Conservation (phyloP, 192 early-diverging fungal species). For the Coemansia sp. region DNA sequence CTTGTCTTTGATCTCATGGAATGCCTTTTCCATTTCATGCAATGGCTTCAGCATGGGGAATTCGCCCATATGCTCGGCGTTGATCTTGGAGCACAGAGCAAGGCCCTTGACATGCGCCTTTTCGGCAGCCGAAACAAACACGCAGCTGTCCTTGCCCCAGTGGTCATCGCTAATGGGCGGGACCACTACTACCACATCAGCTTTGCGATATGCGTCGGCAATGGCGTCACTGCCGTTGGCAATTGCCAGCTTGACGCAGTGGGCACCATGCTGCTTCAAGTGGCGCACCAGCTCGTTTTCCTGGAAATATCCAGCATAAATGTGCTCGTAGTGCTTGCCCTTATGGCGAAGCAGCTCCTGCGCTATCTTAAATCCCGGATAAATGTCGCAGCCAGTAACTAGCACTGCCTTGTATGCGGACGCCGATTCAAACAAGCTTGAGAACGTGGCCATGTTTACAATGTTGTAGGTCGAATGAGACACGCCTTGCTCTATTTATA, state of each 20-base stretch:
- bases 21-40: constrained; percentile 35
- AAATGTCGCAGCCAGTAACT: constrained; percentile 45
- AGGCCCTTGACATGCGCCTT: constrained; percentile 42
- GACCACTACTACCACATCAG: constrained; percentile 37
- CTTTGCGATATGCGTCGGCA: constrained; percentile 33
- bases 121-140: constrained; percentile 30
- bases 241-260: constrained; percentile 18
- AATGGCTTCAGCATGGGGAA: constrained; percentile 33
- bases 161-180: constrained; percentile 40
- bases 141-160: constrained; percentile 27
- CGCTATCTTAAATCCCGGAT: constrained; percentile 34
- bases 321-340: constrained; percentile 21
- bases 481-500: too few species aligned
- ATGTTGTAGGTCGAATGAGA: too few species aligned
- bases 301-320: constrained; percentile 25
- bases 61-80: constrained; percentile 22
- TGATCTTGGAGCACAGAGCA: constrained; percentile 45
- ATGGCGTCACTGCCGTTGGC: constrained; percentile 28
- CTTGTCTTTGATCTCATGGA: constrained; percentile 26
- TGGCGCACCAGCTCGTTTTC: constrained; percentile 38
- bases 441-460: constrained; percentile 28
- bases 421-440: constrained; percentile 23
- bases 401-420: constrained; percentile 28
- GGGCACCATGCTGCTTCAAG: constrained; percentile 38
- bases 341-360: constrained; percentile 25